Base-by-base conservation (phyloP, 2,329 filamentous ascomycete species). In the Ophiostoma sp. region DNA sequence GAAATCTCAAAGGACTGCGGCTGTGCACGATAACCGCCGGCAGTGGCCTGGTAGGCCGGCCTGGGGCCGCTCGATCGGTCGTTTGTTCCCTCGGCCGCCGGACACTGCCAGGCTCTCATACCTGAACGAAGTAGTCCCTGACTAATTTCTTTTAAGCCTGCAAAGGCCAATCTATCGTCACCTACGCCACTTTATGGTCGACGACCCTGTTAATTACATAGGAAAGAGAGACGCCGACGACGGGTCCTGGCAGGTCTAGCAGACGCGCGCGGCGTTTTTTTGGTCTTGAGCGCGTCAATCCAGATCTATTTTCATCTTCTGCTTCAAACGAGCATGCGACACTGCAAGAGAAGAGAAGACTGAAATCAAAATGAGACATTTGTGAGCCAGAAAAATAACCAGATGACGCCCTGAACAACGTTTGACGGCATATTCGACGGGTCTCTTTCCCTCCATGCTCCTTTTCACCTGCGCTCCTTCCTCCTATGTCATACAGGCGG, bases 21-120 rank as follows among this genome's bases (percentile, higher is more conserved):
- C 66, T 69, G 66, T 69, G 45, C 28, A 36, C 66, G 66, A 36
- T 69, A 69, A 45, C 66, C 66, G 66, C 66, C 66, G 45, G 66
- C 2, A 25, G 25, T 68, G 64, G 64, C 25, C 64, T 68, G 17
- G 17, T 11, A 48, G 42, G 42, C 15, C 42, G 42, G 33, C 33
- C 33, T 25, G 19, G 61, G 66, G 28, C 17, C 22, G 66, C 11
- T 69, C 28, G 25, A 31, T 12, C 33, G 19, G 57, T 39, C 57
- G 61, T 15, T 19, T 45, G 36, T 42, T 6, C 50, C 25, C 31
- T 50, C 64, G 42, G 64, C 64, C 17, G 33, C 63, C 61, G 61
- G 9, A 8, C 22, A n/a, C 39, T n/a, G n/a, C n/a, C n/a, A n/a
- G n/a, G n/a, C n/a, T 7, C 17, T 33, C 22, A 25, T 12, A 15